phyloP scores from a whole-genome alignment of 108 stramenopile species.

The Bacterosira constricta region DNA sequence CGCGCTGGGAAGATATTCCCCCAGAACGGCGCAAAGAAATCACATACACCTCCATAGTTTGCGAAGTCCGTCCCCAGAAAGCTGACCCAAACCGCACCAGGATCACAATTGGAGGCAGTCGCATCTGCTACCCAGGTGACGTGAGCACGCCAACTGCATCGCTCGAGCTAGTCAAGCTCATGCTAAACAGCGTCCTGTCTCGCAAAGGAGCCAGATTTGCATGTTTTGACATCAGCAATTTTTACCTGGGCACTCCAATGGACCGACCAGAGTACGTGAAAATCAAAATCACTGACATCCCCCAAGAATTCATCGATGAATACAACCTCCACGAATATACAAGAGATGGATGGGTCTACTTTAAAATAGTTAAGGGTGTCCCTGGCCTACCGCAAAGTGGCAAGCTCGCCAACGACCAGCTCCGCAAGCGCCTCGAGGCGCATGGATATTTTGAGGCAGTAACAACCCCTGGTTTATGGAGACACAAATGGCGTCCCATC shows the following conservation, averaged over 20 bases:
- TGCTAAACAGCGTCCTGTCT: slow-evolving; percentile 54
- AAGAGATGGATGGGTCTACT: slow-evolving; percentile 15
- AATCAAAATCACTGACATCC: slow-evolving; percentile 30
- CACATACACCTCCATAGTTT: neutral
- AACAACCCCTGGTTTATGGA: slow-evolving; percentile 16
- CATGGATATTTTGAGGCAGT: slow-evolving; percentile 25
- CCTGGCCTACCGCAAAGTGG: slow-evolving; percentile 56
- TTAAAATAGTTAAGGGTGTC: slow-evolving; percentile 36
- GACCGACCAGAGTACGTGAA: slow-evolving; percentile 41
- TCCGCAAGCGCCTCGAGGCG: neutral
- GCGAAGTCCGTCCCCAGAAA: slow-evolving; percentile 29
- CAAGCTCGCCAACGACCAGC: slow-evolving; percentile 29
- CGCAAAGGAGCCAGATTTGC: slow-evolving; percentile 24
- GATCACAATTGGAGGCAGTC: slow-evolving; percentile 47
- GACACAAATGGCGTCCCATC: slow-evolving; percentile 16
- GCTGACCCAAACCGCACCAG: slow-evolving; percentile 9
- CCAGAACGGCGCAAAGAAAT: neutral
- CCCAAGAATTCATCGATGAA: slow-evolving; percentile 30
- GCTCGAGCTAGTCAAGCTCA: too few species aligned
- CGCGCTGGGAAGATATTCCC: neutral
- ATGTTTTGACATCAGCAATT: slow-evolving; percentile 45
- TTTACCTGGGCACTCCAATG: slow-evolving; percentile 49
- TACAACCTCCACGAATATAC: slow-evolving; percentile 16
- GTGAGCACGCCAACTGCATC: slow-evolving; percentile 15
- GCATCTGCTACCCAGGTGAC: slow-evolving; percentile 27